Conservation (phyloP, 2,329 filamentous ascomycete genomes). For the Cryphonectria naterciae region DNA sequence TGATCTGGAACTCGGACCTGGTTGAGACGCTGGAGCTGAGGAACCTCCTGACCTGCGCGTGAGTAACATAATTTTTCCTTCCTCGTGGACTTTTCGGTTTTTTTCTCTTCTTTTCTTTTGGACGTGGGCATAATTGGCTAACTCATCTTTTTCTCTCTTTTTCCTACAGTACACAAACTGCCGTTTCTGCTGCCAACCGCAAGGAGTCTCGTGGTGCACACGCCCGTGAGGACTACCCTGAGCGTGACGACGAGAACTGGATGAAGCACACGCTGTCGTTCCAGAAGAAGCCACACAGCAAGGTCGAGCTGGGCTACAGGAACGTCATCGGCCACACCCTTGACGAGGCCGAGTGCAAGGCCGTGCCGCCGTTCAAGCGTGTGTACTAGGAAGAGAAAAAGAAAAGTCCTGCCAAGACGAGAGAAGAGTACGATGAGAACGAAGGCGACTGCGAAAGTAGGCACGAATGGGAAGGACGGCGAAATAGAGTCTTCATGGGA, state of each 20-base stretch:
- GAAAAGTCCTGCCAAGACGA: neutral
- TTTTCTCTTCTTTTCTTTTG: neutral
- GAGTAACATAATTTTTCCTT: slow-evolving; percentile 50
- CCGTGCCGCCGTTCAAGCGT: slow-evolving; percentile 95
- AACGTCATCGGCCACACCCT: slow-evolving; percentile 80
- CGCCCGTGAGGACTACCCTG: slow-evolving; percentile 94
- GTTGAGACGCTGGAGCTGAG: slow-evolving; percentile 95
- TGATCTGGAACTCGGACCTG: slow-evolving; percentile 99
- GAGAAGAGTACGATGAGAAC: neutral
- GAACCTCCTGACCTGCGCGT: slow-evolving; percentile 96
- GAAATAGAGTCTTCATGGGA: neutral
- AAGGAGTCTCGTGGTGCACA: slow-evolving; percentile 98
- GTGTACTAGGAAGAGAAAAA: slow-evolving; percentile 67
- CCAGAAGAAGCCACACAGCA: slow-evolving; percentile 90
- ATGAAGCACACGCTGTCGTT: slow-evolving; percentile 99
- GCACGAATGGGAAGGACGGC: neutral
- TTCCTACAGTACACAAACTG: slow-evolving; percentile 78
- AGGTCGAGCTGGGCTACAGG: slow-evolving; percentile 86
- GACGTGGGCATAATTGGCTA: neutral
- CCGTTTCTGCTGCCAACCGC: slow-evolving; percentile 84
- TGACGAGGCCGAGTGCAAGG: slow-evolving; percentile 94
- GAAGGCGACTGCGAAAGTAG: slow-evolving; percentile 7
- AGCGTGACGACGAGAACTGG: slow-evolving; percentile 94
- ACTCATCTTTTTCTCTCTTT: neutral
- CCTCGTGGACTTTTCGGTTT: too few relatives aligned